Base-by-base conservation (phyloP, 352 stramenopile genomes). In the Pythium myriotylum region DNA sequence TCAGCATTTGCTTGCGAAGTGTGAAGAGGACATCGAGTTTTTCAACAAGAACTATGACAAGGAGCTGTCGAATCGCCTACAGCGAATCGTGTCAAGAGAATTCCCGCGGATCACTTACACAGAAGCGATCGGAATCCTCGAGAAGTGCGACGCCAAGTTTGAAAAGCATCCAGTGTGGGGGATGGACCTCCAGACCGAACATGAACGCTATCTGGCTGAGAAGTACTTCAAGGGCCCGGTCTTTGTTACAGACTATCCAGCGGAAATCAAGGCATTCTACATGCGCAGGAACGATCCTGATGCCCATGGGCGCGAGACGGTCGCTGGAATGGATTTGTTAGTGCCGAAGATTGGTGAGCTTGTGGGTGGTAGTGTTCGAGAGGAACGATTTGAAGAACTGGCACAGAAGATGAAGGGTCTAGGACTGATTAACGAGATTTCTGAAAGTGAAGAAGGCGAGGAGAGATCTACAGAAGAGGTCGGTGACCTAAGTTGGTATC, bases 241-340 rank as follows among this genome's bases (percentile, higher is more conserved):
- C 8, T 99, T 99, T 71, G 95, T 99, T 59, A 99, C 98, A 47
- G 95, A 99, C 66, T 99, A 99, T 73, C 97, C 97, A 2, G 96
- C 94, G 13, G 82, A 86, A 10, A 98, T 99, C 65, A 99, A 99
- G 79, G 95, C 97, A 7, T 99, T 99, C 70, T 99, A 99, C 83
- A 99, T 99, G 97, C 85, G 96, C 45, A 90, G 97, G 65, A 99
- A 99, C 71, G 84, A 97, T 43, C 59, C 64, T 0, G 77, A 89
- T 42, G 47, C 54, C 2, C 46, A 74, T 13, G 85, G 92, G 37
- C 92, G 93, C 22, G 85, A 98, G 67, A 99, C 95, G 0, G 97
- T 99, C 14, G 96, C 96, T 58, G 96, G 95, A 12, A 98, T 99
- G 89, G 96, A 99, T 74, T 70, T 99, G 29, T 73, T 99, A 17